phyloP scores from a whole-genome alignment of 179 eudicot genomes.

The Gypsophila paniculata region DNA sequence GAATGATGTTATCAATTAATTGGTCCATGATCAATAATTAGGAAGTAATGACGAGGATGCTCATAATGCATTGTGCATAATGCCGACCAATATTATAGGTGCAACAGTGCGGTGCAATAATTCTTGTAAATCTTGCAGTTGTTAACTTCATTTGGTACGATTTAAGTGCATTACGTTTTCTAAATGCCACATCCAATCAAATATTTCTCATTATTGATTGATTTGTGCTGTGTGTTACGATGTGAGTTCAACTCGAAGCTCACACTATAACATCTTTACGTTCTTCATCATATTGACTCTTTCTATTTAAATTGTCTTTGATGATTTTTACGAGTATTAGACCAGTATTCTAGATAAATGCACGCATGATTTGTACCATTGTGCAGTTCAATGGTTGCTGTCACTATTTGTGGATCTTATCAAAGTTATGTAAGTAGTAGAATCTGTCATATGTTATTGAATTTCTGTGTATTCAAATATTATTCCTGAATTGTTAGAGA shows the following conservation, averaged over 20 bases:
- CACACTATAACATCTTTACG: background rate
- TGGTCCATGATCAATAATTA: background rate
- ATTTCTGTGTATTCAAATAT: background rate
- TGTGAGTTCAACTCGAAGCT: background rate
- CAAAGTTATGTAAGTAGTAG: too few species aligned
- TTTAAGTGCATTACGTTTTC: background rate
- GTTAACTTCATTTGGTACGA: constrained; percentile 3
- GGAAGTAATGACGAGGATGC: constrained; percentile 10
- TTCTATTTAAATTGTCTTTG: too few species aligned
- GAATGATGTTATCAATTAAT: background rate
- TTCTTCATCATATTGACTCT: too few species aligned
- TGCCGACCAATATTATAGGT: background rate
- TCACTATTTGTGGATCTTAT: too few species aligned
- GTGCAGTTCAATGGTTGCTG: too few species aligned
- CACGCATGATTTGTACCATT: too few species aligned
- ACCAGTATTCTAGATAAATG: too few species aligned
- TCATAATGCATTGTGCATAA: background rate
- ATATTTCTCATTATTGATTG: background rate
- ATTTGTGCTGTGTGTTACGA: background rate
- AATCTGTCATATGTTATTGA: too few species aligned
- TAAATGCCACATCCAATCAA: constrained; percentile 12
- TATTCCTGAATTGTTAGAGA: background rate
- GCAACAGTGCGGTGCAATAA: background rate
- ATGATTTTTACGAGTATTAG: too few species aligned
- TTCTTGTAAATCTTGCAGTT: background rate